Base-by-base conservation (phyloP, 371 early-diverging fungal genomes). In the Vairimorpha ceranae region DNA sequence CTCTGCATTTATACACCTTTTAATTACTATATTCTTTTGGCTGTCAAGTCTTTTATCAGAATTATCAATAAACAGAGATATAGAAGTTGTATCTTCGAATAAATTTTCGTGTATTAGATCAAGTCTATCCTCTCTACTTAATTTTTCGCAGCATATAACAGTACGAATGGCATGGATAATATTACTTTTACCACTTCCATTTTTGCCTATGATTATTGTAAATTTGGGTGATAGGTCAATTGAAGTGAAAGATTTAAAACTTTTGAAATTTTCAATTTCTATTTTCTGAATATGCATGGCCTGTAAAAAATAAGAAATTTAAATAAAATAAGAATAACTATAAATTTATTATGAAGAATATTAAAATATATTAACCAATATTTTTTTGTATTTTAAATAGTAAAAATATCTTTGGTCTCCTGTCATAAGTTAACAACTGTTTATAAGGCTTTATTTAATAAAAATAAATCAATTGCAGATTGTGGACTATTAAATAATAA, bases 121-220 rank as follows among this genome's bases (percentile, higher is more conserved):
- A 80, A 91, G 91, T 45, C 94, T 88, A 81, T 95, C 94, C 78
- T 94, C 94, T 36, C 90, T 87, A 15, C 87, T 88, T 87, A 95
- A 86, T 73, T 86, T 91, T 65, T 67, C 45, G 25, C 77, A 65
- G 77, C 91, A 89, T 43, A 99, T 82, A 0, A 94, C 93, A 80
- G 95, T 95, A 6, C 93, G 89, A 71, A 95, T 91, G 2, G 99
- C 97, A 88, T 72, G 88, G 80, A 99, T 93, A 82, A 99, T 94
- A 84, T 95, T 99, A 83, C 92, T 92, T 85, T 99, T 99, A 27
- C 97, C 99, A 7, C 94, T 90, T 43, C 99, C 99, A 83, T 97
- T 98, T 75, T 93, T 87, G 38, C 97, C 98, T n/a, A 81, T 43
- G 23, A 85, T 65, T 6, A 85, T 69, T 61, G 82, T 83, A 32